Conservation (phyloP, 225 moss, liverwort and hornwort genomes). For the Physcomitrium patens region DNA sequence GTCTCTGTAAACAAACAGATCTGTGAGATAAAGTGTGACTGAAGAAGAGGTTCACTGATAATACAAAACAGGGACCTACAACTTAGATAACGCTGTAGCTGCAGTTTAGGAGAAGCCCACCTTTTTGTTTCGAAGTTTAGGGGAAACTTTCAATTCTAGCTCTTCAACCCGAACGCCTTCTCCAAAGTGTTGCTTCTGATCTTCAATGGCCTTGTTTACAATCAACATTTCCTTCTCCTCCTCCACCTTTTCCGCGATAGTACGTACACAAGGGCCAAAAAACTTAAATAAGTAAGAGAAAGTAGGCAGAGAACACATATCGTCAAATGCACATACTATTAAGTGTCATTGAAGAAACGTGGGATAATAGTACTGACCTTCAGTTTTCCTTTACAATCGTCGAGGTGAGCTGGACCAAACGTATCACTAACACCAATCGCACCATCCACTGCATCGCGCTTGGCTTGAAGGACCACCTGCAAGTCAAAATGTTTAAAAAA, state of each 20-base stretch:
- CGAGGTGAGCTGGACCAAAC: slow-evolving; percentile 41
- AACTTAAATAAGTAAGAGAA: slow-evolving; percentile 2
- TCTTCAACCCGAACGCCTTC: slow-evolving; percentile 72
- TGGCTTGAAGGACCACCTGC: slow-evolving; percentile 37
- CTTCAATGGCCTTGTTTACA: slow-evolving; percentile 73
- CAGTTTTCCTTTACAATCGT: slow-evolving; percentile 65
- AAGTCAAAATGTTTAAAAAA: not conserved
- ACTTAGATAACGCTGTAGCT: not conserved
- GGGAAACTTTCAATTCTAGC: slow-evolving; percentile 54
- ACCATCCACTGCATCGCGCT: slow-evolving; percentile 38
- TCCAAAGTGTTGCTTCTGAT: slow-evolving; percentile 75
- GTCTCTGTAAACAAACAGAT: slow-evolving; percentile 44
- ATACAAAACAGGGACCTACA: not conserved
- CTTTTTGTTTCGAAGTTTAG: slow-evolving; percentile 58
- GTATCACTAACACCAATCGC: slow-evolving; percentile 34
- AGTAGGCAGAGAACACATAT: not conserved
- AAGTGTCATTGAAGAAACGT: not conserved
- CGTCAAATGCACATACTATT: not conserved
- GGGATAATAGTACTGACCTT: slow-evolving; percentile 46
- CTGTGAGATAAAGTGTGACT: slow-evolving; percentile 24
- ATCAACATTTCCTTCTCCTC: slow-evolving; percentile 69
- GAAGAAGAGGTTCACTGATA: not conserved
- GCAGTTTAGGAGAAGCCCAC: slow-evolving; percentile 24
- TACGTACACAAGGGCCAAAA: not conserved
- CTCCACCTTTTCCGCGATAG: slow-evolving; percentile 51